phyloP scores from a whole-genome alignment of 108 stramenopile genomes.

The Craspedostauros australis region DNA sequence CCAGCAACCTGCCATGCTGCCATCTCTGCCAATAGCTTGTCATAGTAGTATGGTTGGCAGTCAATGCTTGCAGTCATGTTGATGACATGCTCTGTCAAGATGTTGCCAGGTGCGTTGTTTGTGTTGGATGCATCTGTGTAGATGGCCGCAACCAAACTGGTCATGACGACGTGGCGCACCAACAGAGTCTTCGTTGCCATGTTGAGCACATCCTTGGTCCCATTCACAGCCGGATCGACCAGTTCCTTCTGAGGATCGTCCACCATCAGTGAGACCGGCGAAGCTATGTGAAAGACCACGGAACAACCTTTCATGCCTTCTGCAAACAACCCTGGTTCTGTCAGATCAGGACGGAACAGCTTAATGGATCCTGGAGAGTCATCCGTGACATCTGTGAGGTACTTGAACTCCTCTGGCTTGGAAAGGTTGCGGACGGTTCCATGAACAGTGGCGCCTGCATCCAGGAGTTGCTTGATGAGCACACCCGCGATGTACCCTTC shows the following conservation, averaged over 20 bases:
- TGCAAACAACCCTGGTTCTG: conserved; percentile 4
- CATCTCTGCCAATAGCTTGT: conserved; percentile 23
- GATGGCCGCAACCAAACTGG: conserved; percentile 6
- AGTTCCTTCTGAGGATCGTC: conserved; percentile 14
- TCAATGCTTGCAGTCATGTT: conserved; percentile 6
- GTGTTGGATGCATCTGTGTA: conserved; percentile 5
- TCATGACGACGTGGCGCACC: conserved; percentile 17
- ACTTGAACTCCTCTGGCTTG: conserved; percentile 4
- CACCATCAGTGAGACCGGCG: not conserved
- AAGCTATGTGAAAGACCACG: conserved; percentile 23
- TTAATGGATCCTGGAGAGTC: conserved; percentile 12
- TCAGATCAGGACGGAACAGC: conserved; percentile 13
- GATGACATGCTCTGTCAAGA: conserved; percentile 6
- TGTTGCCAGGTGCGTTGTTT: not conserved
- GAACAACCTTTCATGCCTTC: too few species aligned
- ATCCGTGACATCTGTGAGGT: conserved; percentile 13
- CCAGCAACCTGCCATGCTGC: conserved; percentile 15
- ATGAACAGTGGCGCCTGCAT: too few species aligned
- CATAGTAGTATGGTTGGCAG: conserved; percentile 8
- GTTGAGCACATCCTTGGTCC: conserved; percentile 12
- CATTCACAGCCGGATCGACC: too few species aligned
- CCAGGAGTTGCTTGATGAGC: too few species aligned
- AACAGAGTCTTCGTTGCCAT: conserved; percentile 10
- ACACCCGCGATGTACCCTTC: conserved; percentile 26
- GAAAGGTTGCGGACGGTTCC: too few species aligned